Conservation (phyloP, 2,329 filamentous ascomycete genomes). For the Biscogniauxia mediterranea region DNA sequence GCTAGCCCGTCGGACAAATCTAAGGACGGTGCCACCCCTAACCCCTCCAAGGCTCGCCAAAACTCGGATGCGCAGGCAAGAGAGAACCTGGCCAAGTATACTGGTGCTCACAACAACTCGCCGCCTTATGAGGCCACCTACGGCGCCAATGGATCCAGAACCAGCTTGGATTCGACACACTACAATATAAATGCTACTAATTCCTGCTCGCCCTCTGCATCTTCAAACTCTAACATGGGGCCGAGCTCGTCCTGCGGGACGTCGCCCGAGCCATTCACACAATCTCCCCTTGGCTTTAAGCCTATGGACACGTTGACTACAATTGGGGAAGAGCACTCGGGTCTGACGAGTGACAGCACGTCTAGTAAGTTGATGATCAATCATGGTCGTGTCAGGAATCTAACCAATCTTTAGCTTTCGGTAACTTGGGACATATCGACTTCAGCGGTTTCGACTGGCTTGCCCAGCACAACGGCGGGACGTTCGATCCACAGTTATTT, state of each 20-base stretch:
- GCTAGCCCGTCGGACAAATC: slow-evolving; percentile 36
- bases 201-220: slow-evolving; percentile 63
- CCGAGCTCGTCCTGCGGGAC: slow-evolving; percentile 70
- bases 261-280: slow-evolving; percentile 72
- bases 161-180: slow-evolving; percentile 50
- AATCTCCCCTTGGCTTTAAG: slow-evolving; percentile 67
- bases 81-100: slow-evolving; percentile 54
- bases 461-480: slow-evolving; percentile 75
- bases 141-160: slow-evolving; percentile 44
- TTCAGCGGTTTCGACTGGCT: slow-evolving; percentile 69
- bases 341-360: slow-evolving; percentile 38
- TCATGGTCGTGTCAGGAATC: slow-evolving; percentile 12
- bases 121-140: slow-evolving; percentile 44
- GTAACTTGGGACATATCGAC: slow-evolving; percentile 43
- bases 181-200: slow-evolving; percentile 50
- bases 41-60: slow-evolving; percentile 35
- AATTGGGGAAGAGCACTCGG: slow-evolving; percentile 63
- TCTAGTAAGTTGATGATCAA: slow-evolving; percentile 42
- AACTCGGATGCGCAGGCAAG: slow-evolving; percentile 39
- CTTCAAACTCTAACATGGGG: slow-evolving; percentile 58
- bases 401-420: slow-evolving; percentile 32
- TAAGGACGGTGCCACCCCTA: slow-evolving; percentile 33
- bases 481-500: slow-evolving; percentile 90
- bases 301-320: slow-evolving; percentile 61
- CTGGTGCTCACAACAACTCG: slow-evolving; percentile 52